These are phyloP conservation scores for Solanum raphanifolium DNA, from an alignment of 257 asterid genomes.

Conservation along the genomic window DNA sequence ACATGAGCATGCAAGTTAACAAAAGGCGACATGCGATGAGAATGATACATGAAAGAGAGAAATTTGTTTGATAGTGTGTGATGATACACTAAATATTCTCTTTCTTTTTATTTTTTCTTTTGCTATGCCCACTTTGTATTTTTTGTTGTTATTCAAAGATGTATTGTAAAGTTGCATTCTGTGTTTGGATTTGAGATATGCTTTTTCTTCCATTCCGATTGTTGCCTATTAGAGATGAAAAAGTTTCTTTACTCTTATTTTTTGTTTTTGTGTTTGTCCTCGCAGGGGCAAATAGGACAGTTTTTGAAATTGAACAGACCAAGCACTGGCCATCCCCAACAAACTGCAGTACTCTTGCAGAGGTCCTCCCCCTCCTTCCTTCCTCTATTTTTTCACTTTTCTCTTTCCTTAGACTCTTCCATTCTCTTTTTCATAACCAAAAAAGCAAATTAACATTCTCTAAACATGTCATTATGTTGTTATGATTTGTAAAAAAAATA, in stretches of 20 bases:
- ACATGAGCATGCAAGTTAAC: background rate
- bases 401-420: background rate
- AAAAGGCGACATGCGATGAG: background rate
- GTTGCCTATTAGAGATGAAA: constrained; percentile 22
- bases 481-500: constrained; percentile 2
- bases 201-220: constrained; percentile 1
- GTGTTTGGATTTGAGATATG: constrained; percentile 6
- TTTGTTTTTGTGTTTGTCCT: constrained; percentile 21
- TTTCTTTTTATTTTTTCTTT: background rate
- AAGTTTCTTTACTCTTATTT: constrained; percentile 7
- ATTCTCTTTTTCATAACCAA: background rate
- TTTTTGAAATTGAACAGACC: constrained; percentile 65
- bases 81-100: background rate
- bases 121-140: background rate
- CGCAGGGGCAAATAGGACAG: constrained; percentile 65
- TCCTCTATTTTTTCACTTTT: background rate
- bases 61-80: background rate
- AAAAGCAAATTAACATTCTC: constrained; percentile 1
- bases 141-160: background rate
- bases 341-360: constrained; percentile 43
- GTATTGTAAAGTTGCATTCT: background rate
- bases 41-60: constrained; percentile 1
- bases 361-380: constrained; percentile 28
- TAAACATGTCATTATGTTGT: background rate
- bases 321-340: constrained; percentile 75